Conservation (phyloP, 164 flowering plant genomes). For the Aristolochia californica region DNA sequence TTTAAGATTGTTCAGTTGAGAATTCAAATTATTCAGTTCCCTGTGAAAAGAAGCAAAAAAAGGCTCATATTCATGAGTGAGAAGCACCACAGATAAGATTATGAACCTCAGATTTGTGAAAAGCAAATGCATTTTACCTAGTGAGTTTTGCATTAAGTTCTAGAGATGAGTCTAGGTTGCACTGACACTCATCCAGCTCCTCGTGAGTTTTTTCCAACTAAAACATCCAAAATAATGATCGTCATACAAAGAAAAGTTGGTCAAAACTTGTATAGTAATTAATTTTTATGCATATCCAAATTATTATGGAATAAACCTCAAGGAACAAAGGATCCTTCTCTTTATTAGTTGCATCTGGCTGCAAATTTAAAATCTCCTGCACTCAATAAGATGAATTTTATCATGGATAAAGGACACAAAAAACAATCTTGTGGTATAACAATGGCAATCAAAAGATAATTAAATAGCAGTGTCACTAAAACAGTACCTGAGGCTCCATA, state of each 20-base stretch:
- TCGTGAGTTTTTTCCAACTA: constrained; percentile 45
- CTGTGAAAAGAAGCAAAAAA: constrained; percentile 28
- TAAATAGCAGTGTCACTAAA: not conserved
- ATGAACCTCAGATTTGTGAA: not conserved
- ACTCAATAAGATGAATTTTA: constrained; percentile 3
- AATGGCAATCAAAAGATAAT: not conserved
- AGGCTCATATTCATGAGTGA: not conserved
- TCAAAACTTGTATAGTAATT: not conserved
- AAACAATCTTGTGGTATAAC: not conserved
- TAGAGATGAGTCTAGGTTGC: constrained; percentile 48
- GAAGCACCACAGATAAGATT: not conserved
- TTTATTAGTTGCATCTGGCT: constrained; percentile 4
- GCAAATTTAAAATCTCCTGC: constrained; percentile 27
- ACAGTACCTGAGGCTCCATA: constrained; percentile 29
- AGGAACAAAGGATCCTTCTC: constrained; percentile 29
- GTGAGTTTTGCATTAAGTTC: constrained; percentile 62
- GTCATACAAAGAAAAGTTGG: not conserved
- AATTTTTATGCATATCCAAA: not conserved
- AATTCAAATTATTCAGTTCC: constrained; percentile 46
- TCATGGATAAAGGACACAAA: not conserved
- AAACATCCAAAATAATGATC: constrained; percentile 5
- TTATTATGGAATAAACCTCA: constrained; percentile 36
- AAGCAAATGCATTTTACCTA: constrained; percentile 29
- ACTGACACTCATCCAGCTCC: constrained; percentile 60
- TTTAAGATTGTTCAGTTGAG: constrained; percentile 24